A percentile compares a stretch with the other conserved stretches of the same genome.
These are phyloP conservation scores for Phaeotremella skinneri DNA, from an alignment of 768 basidiomycete genomes.

Conservation along the genomic window DNA sequence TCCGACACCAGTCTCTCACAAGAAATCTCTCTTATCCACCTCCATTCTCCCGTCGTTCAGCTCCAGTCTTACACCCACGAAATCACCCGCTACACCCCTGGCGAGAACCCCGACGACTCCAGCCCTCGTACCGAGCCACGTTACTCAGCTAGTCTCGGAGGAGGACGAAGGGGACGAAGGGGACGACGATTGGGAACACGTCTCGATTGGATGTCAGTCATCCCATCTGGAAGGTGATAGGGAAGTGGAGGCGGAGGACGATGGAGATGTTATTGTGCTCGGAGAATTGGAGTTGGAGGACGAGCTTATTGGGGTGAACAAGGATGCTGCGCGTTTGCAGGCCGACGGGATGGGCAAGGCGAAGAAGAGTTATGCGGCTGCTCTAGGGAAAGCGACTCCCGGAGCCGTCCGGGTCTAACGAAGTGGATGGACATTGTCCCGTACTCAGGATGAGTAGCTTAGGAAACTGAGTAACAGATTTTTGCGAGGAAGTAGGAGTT, in stretches of 20 bases:
- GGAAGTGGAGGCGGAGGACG: conserved; percentile 21
- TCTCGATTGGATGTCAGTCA: neutral
- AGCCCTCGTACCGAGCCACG: conserved; percentile 14
- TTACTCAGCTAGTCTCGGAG: neutral
- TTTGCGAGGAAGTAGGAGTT: too few species aligned
- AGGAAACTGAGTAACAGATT: too few species aligned
- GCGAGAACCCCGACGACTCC: conserved; percentile 24
- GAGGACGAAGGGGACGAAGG: conserved; percentile 21
- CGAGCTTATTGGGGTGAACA: conserved; percentile 9
- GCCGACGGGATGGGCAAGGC: neutral
- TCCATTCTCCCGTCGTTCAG: neutral
- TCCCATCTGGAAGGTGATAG: neutral
- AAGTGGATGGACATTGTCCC: too few species aligned
- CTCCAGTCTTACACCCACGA: neutral
- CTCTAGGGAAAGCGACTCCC: neutral
- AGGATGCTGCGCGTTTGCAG: neutral
- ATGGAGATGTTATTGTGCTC: conserved; percentile 38
- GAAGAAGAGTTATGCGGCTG: conserved; percentile 1
- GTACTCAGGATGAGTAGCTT: too few species aligned
- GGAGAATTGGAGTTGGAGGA: conserved; percentile 41
- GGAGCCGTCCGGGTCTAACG: too few species aligned
- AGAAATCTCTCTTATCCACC: neutral
- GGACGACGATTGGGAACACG: conserved; percentile 29
- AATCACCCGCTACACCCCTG: neutral
- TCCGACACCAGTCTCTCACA: neutral